These are phyloP conservation scores for Rhizomucor pusillus DNA, from an alignment of 371 early-diverging fungal genomes.

Conservation along the genomic window DNA sequence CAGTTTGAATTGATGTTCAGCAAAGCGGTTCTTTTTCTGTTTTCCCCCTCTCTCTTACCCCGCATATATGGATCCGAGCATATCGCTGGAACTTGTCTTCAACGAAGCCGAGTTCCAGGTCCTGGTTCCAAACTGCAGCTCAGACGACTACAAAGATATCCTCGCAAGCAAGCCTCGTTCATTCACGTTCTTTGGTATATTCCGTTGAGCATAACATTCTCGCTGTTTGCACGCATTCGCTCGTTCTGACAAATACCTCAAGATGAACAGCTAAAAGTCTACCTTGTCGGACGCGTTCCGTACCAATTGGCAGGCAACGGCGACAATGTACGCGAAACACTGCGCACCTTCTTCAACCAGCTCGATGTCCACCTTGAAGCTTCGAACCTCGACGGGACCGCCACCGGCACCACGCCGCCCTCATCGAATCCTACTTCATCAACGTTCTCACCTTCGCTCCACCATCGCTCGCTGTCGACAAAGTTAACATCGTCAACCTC, in stretches of 20 bases:
- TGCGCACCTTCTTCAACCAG: conserved; percentile 42
- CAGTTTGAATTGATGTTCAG: too few species aligned
- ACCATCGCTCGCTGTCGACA: conserved; percentile 16
- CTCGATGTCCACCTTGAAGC: conserved; percentile 64
- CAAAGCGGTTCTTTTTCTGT: too few species aligned
- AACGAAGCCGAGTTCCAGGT: conserved; percentile 64
- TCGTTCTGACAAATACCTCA: not conserved
- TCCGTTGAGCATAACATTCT: conserved; percentile 19
- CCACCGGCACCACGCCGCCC: conserved; percentile 12
- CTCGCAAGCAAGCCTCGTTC: conserved; percentile 16
- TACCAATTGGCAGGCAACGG: conserved; percentile 32
- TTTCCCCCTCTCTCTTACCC: not conserved
- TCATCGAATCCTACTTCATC: conserved; percentile 16
- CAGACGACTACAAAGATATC: conserved; percentile 8
- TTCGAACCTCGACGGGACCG: conserved; percentile 38
- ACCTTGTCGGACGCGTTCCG: conserved; percentile 28
- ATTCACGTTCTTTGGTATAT: conserved; percentile 41
- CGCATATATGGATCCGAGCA: conserved; percentile 13
- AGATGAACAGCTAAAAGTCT: conserved; percentile 45
- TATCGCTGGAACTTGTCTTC: conserved; percentile 39
- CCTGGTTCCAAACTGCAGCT: conserved; percentile 61
- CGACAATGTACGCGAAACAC: conserved; percentile 23
- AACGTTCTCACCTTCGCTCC: conserved; percentile 14
- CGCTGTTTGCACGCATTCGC: not conserved
- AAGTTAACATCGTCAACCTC: conserved; percentile 16